Conservation (phyloP, 169 alveolate genomes). For the Plasmodium blacklocki region DNA sequence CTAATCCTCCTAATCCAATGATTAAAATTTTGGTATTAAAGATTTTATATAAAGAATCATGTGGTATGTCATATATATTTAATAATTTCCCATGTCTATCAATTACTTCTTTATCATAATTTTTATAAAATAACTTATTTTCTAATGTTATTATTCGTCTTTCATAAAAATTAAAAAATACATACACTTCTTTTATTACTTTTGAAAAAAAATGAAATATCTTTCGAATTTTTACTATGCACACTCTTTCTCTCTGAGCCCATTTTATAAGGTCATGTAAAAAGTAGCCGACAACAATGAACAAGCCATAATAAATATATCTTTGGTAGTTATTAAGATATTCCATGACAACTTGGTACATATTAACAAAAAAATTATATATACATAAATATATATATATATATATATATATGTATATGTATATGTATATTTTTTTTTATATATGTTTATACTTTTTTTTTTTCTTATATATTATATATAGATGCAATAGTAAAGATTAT, state of each 20-base stretch:
- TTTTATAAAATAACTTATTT: conserved; percentile 33
- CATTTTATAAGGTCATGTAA: conserved; percentile 17
- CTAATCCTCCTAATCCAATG: conserved; percentile 99
- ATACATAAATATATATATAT: neutral
- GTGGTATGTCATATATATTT: conserved; percentile 44
- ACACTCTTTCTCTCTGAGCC: too few species aligned
- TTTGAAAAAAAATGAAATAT: too few species aligned
- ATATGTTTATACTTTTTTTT: too few species aligned
- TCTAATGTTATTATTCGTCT: conserved; percentile 8
- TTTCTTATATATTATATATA: too few species aligned
- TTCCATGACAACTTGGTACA: neutral
- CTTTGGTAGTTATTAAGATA: neutral
- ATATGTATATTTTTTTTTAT: too few species aligned
- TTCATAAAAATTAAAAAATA: neutral
- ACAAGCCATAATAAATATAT: conserved; percentile 14
- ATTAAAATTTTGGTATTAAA: conserved; percentile 91
- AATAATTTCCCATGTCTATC: conserved; percentile 51
- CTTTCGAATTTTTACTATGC: too few species aligned
- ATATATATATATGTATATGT: neutral
- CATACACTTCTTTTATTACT: too few species aligned
- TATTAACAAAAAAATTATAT: too few species aligned
- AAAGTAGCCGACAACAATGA: conserved; percentile 30
- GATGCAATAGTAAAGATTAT: neutral
- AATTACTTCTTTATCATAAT: conserved; percentile 39
- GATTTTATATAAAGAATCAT: conserved; percentile 49